Evolutionary conservation across 352 stramenopile species (phyloP), one percentile per base, ranked within the genome.

Genomic region (Pythium plurisporium): DNA sequence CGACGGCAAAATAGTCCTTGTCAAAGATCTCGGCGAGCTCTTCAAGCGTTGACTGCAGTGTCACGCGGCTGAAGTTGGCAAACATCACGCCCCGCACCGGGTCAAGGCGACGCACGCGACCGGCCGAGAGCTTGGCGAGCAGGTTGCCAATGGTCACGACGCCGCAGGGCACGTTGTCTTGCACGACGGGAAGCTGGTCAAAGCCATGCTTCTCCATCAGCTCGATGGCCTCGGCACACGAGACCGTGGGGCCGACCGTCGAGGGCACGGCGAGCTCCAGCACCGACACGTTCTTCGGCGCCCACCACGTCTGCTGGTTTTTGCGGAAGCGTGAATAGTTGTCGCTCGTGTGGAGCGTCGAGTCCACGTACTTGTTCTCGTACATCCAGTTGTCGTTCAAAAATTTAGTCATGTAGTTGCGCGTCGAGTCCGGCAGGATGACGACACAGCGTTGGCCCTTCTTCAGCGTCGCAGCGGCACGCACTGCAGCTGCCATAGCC

Each of bases 331-430:
- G 75, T 4, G 74, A 72, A 67, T 87, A 92, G 52, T 87, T 91
- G 29, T 91, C 67, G 31, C 76, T 67, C 49, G 79, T 74, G 67
- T 92, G 79, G 44, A 87, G 59, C 48, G 76, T 72, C 63, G 84
- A 82, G 46, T 79, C 72, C 23, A 89, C 78, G 43, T 70, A 91
- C 37, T 82, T 68, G 66, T 92, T 70, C 53, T 91, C 75, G 69
- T 89, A 91, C 85, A 94, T 94, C 95, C 96, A 98, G 70, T 98
- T 86, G 73, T 99, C 93, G 45, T 77, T 95, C 25, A 99, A 64
- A 57, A 97, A 97, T 79, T 99, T 99, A 69, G 89, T 98, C 94
- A 98, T 98, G 89, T 99, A 99, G 76, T 99, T 99, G 38, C 95
- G 80, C 30, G 96, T 96, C 47, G 86, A 97, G 73, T 99, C 96